Percentiles rank a stretch among this genome's conserved stretches.
These are phyloP conservation scores for Leptomonas seymouri DNA, from an alignment of 208 protist genomes.

Conservation along the genomic window DNA sequence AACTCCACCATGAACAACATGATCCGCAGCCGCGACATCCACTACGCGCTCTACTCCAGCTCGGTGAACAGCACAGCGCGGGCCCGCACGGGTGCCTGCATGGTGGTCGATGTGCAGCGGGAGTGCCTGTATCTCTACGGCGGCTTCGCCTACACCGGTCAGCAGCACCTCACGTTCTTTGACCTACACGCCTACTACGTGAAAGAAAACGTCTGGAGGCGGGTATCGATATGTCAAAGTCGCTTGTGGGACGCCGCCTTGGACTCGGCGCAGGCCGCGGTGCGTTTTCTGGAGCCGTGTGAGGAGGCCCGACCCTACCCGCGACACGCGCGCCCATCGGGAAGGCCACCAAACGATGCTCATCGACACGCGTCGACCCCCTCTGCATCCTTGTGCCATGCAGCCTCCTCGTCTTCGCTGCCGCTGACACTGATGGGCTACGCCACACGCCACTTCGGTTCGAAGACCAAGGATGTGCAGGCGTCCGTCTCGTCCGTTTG, in stretches of 20 bases:
- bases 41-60: constrained; percentile 30
- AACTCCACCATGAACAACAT: constrained; percentile 11
- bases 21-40: constrained; percentile 10
- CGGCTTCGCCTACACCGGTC: constrained; percentile 48
- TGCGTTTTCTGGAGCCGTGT: constrained; percentile 10
- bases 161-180: constrained; percentile 51
- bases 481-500: background rate
- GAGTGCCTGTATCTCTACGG: constrained; percentile 64
- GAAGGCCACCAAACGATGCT: too few species aligned
- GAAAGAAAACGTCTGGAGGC: constrained; percentile 50
- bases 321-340: constrained; percentile 12
- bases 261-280: constrained; percentile 24
- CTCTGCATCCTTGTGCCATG: background rate
- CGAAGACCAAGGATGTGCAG: background rate
- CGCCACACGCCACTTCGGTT: constrained; percentile 16
- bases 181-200: constrained; percentile 67
- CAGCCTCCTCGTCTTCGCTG: constrained; percentile 1
- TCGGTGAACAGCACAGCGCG: constrained; percentile 50
- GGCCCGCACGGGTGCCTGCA: constrained; percentile 56
- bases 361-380: background rate
- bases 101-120: constrained; percentile 41
- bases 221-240: constrained; percentile 28
- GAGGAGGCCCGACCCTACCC: constrained; percentile 25
- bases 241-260: constrained; percentile 26
- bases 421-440: constrained; percentile 25